Conservation (phyloP, 768 basidiomycete genomes). For the Boletales sp. region DNA sequence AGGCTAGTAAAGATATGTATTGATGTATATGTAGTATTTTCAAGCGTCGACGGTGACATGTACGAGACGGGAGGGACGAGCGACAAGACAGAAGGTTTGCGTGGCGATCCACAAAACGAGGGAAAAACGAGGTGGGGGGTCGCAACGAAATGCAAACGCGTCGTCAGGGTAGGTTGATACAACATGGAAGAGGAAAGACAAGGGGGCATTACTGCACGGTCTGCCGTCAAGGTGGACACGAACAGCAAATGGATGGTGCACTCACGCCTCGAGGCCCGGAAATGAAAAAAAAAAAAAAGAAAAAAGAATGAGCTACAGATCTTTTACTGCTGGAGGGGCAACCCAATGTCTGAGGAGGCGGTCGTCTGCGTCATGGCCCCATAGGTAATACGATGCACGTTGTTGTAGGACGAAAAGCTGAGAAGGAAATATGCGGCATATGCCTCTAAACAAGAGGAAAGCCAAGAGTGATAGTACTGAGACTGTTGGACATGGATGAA, state of each 20-base stretch:
- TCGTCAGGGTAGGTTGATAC: conserved; percentile 2
- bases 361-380: conserved; percentile 45
- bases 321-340: conserved; percentile 22
- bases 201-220: neutral
- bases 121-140: too few relatives aligned
- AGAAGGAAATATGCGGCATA: conserved; percentile 55
- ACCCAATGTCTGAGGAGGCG: conserved; percentile 21
- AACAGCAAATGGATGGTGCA: neutral
- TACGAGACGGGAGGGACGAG: neutral
- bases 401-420: conserved; percentile 50
- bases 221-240: conserved; percentile 4
- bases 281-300: neutral
- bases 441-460: conserved; percentile 46
- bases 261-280: conserved; percentile 11
- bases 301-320: conserved; percentile 11
- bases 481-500: conserved; percentile 28
- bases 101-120: too few relatives aligned
- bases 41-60: neutral
- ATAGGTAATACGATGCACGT: conserved; percentile 60
- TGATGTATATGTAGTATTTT: conserved; percentile 2
- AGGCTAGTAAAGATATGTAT: neutral
- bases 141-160: too few relatives aligned
- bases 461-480: conserved; percentile 37
- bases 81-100: neutral
- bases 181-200: neutral